These are phyloP conservation scores for Vinca major DNA, from an alignment of 305 asterid genomes.

Conservation along the genomic window DNA sequence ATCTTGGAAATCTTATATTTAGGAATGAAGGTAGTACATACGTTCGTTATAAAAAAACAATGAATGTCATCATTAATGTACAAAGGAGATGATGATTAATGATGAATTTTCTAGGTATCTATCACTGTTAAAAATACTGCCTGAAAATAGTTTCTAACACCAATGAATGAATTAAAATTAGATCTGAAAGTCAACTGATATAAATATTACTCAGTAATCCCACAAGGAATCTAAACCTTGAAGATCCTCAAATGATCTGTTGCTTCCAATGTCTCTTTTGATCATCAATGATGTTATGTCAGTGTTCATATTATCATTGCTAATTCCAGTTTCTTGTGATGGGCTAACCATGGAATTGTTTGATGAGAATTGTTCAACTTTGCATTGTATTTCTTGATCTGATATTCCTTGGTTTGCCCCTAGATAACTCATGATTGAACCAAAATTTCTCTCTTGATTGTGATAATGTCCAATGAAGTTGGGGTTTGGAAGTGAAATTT, in stretches of 20 bases:
- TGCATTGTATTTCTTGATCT: neutral
- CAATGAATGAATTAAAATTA: slow-evolving; percentile 14
- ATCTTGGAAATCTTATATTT: no score
- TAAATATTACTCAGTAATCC: slow-evolving; percentile 26
- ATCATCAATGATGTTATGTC: slow-evolving; percentile 36
- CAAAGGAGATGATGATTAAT: neutral
- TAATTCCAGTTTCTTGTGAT: slow-evolving; percentile 52
- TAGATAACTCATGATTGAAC: slow-evolving; percentile 1
- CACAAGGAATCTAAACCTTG: slow-evolving; percentile 45
- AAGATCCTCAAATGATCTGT: slow-evolving; percentile 29
- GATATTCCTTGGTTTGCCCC: neutral
- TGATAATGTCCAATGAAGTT: neutral
- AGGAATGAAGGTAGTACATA: neutral
- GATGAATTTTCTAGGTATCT: neutral
- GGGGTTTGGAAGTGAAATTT: slow-evolving; percentile 18
- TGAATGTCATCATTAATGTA: neutral
- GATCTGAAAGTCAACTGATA: no score
- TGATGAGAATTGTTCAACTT: slow-evolving; percentile 30
- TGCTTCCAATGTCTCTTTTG: slow-evolving; percentile 16
- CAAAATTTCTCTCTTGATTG: neutral
- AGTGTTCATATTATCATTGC: slow-evolving; percentile 42
- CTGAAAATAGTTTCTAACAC: slow-evolving; percentile 3
- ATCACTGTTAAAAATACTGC: slow-evolving; percentile 1
- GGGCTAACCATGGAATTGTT: slow-evolving; percentile 42
- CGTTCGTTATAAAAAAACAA: neutral